Percentiles rank a stretch among this genome's conserved stretches.
Conservation (phyloP, 2,329 filamentous ascomycete species). For the Trichoderma sp. region DNA sequence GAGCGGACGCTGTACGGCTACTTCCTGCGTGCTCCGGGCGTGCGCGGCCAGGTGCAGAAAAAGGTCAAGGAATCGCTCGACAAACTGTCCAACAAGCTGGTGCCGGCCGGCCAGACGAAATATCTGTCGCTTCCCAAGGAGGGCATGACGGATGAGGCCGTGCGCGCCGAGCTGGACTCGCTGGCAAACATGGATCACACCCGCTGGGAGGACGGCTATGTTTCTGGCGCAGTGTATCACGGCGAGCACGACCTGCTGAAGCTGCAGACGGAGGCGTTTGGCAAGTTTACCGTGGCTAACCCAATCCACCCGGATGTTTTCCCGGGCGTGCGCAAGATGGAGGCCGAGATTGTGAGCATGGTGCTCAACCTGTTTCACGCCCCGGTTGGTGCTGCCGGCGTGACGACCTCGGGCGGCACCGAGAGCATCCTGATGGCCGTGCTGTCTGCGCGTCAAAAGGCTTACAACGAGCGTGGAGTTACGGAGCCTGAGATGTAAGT, state of each 20-base stretch:
- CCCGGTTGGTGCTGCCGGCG: conserved; percentile 78
- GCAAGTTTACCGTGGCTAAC: conserved; percentile 91
- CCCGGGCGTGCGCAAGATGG: conserved; percentile 97
- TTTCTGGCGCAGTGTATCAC: conserved; percentile 94
- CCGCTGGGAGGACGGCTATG: conserved; percentile 91
- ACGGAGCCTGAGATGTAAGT: conserved; percentile 90
- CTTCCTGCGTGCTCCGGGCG: conserved; percentile 82
- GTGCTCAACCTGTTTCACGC: conserved; percentile 86
- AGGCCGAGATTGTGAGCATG: conserved; percentile 97
- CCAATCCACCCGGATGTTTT: conserved; percentile 98
- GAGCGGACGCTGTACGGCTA: conserved; percentile 76
- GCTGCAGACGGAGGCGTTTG: conserved; percentile 89
- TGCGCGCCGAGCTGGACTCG: conserved; percentile 74
- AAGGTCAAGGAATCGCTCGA: conserved; percentile 76
- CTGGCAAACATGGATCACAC: conserved; percentile 88
- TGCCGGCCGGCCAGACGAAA: conserved; percentile 67
- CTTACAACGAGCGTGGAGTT: conserved; percentile 76
- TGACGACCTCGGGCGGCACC: conserved; percentile 88
- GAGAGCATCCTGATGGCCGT: conserved; percentile 98
- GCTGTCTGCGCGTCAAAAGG: conserved; percentile 85
- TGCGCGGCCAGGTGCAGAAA: conserved; percentile 79
- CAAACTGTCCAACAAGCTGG: conserved; percentile 80
- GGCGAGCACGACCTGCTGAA: conserved; percentile 78
- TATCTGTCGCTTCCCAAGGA: conserved; percentile 77
- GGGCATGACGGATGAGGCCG: conserved; percentile 75